Percentiles rank a stretch among this genome's conserved stretches.
Conservation (phyloP, 2,329 filamentous ascomycete genomes). For the Sarocladium strictum region DNA sequence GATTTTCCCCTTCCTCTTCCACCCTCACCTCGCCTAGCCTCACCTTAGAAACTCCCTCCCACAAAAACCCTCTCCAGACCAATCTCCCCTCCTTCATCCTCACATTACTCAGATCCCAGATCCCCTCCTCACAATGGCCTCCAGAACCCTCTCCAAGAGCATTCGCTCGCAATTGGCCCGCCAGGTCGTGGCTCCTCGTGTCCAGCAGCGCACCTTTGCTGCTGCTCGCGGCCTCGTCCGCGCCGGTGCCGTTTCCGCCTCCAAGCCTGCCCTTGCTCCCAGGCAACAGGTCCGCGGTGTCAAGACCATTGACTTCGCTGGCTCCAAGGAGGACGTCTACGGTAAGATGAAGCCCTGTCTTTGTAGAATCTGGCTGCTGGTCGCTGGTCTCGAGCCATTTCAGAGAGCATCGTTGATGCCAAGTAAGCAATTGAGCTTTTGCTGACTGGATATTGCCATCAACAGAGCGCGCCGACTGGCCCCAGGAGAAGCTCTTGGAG, state of each 20-base stretch:
- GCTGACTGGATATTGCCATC: slow-evolving; percentile 12
- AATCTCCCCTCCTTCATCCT: slow-evolving; percentile 17
- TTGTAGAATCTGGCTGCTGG: too few species aligned
- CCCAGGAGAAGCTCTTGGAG: slow-evolving; percentile 95
- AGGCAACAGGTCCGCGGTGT: slow-evolving; percentile 79
- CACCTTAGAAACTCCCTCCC: background rate
- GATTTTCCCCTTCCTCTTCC: slow-evolving; percentile 8
- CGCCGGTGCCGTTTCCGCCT: slow-evolving; percentile 46
- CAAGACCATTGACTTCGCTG: slow-evolving; percentile 99
- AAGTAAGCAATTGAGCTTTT: slow-evolving; percentile 13
- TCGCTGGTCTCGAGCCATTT: too few species aligned
- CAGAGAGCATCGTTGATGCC: too few species aligned
- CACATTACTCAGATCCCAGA: slow-evolving; percentile 19
- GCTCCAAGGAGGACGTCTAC: slow-evolving; percentile 89
- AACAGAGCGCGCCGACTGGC: slow-evolving; percentile 95
- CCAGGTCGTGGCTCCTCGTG: slow-evolving; percentile 55
- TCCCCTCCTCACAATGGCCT: slow-evolving; percentile 61
- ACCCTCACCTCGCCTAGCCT: background rate
- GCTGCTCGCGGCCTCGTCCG: slow-evolving; percentile 52
- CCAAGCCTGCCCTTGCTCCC: slow-evolving; percentile 42
- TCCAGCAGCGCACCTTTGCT: slow-evolving; percentile 58
- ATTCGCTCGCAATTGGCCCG: slow-evolving; percentile 57
- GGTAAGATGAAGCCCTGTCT: slow-evolving; percentile 50
- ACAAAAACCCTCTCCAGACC: slow-evolving; percentile 11
- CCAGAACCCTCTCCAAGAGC: slow-evolving; percentile 65